Percentiles rank a stretch among this genome's conserved stretches.
These are phyloP conservation scores for Solanum etuberosum DNA, from an alignment of 257 asterid species.

Conservation along the genomic window DNA sequence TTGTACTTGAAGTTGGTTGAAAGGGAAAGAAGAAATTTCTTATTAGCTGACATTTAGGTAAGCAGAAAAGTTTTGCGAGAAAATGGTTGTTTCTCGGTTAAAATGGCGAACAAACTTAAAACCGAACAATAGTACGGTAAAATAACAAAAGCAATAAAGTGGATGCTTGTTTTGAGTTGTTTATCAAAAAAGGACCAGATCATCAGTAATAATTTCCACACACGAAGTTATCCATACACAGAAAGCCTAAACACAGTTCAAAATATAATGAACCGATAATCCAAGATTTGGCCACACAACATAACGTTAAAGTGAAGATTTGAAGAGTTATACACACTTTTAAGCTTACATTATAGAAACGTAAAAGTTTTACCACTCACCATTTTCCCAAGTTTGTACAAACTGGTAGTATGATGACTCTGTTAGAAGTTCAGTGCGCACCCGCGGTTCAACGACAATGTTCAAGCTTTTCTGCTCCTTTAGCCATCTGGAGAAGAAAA, in stretches of 20 bases:
- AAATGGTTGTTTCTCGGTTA: background rate
- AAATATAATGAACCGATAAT: background rate
- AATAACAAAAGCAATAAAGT: background rate
- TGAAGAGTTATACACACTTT: background rate
- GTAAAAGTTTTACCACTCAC: slow-evolving; percentile 23
- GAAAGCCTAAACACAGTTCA: background rate
- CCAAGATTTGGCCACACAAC: background rate
- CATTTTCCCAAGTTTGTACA: slow-evolving; percentile 72
- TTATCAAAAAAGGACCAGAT: background rate
- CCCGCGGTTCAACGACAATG: slow-evolving; percentile 78
- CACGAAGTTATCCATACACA: background rate
- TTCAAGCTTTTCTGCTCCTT: slow-evolving; percentile 58
- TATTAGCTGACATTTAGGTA: background rate
- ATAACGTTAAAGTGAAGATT: background rate
- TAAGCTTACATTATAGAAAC: background rate
- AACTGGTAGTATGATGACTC: slow-evolving; percentile 60
- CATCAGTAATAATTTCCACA: background rate
- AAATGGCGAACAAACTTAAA: background rate
- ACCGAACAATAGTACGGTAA: background rate
- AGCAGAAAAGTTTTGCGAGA: background rate
- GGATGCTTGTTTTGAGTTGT: background rate
- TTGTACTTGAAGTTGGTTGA: background rate
- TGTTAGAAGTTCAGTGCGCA: slow-evolving; percentile 60
- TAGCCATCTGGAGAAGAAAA: slow-evolving; percentile 53
- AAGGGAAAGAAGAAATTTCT: background rate